These are phyloP conservation scores for Porcisia hertigi DNA, from an alignment of 208 protist species.

Conservation along the genomic window DNA sequence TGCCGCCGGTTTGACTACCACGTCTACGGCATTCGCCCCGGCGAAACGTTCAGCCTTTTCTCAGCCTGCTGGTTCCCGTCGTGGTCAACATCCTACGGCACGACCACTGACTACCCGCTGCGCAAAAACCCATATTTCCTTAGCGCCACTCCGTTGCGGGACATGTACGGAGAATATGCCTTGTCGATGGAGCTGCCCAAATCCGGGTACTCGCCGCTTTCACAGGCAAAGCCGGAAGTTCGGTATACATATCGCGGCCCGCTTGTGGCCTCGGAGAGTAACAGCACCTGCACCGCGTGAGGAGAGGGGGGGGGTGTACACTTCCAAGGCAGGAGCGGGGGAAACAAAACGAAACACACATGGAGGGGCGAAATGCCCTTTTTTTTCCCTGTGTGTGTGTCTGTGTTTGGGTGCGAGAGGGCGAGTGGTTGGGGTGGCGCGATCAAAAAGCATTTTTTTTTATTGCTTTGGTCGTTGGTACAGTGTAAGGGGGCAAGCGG, in stretches of 20 bases:
- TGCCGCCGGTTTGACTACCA: conserved; percentile 91
- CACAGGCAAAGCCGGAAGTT: conserved; percentile 71
- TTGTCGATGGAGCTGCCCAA: conserved; percentile 52
- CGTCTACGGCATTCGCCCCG: conserved; percentile 86
- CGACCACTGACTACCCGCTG: conserved; percentile 77
- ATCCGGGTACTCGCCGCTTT: conserved; percentile 58
- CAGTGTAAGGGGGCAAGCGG: too few relatives aligned
- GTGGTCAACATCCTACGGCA: conserved; percentile 62
- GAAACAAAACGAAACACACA: background rate
- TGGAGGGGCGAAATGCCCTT: too few relatives aligned
- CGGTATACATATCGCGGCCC: conserved; percentile 82
- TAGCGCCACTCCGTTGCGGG: conserved; percentile 68
- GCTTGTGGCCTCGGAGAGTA: conserved; percentile 21
- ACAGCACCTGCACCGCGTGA: background rate
- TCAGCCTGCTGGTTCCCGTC: conserved; percentile 81
- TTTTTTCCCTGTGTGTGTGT: too few relatives aligned
- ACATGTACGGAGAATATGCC: conserved; percentile 57
- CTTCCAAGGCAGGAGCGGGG: too few relatives aligned
- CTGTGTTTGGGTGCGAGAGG: too few relatives aligned
- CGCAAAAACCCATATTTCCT: conserved; percentile 92
- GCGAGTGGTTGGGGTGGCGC: too few relatives aligned
- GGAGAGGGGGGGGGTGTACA: background rate
- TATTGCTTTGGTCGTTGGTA: too few relatives aligned
- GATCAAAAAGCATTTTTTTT: too few relatives aligned
- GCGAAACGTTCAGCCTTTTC: conserved; percentile 81